A percentile compares a stretch with the other conserved stretches of the same genome.
Conservation (phyloP, 192 early-diverging fungal species). For the Pecoramyces ruminantium region DNA sequence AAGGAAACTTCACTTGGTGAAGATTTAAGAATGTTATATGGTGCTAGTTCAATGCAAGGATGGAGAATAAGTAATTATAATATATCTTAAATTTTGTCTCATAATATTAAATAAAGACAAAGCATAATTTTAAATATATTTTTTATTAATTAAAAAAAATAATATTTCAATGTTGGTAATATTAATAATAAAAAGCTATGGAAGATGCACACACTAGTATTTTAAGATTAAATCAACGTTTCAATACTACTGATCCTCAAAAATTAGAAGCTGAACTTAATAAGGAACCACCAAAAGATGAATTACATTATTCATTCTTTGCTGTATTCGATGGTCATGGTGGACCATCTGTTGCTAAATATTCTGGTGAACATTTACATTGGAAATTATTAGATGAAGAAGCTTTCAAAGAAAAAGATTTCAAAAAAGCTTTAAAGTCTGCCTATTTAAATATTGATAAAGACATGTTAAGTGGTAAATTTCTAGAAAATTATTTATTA, state of each 20-base stretch:
- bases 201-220: conserved; percentile 92
- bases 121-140: too few species aligned
- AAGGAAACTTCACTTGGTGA: conserved; percentile 61
- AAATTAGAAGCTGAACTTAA: conserved; percentile 17
- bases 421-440: conserved; percentile 55
- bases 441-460: conserved; percentile 71
- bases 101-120: too few species aligned
- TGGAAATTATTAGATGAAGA: conserved; percentile 40
- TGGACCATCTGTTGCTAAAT: conserved; percentile 65
- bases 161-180: too few species aligned
- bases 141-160: too few species aligned
- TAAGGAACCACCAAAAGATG: background rate
- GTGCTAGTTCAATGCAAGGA: conserved; percentile 89
- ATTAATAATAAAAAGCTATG: conserved; percentile 38
- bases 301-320: conserved; percentile 54
- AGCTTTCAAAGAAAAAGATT: conserved; percentile 51
- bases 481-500: too few species aligned
- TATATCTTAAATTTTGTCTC: too few species aligned
- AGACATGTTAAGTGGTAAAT: conserved; percentile 53
- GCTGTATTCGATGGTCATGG: conserved; percentile 97
- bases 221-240: conserved; percentile 32
- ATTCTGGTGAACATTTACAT: conserved; percentile 63
- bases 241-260: conserved; percentile 10
- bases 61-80: conserved; percentile 63
- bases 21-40: conserved; percentile 66